A percentile compares a stretch with the other conserved stretches of the same genome.
phyloP scores from a whole-genome alignment of 805 yeast genomes.

The Candida argentea region DNA sequence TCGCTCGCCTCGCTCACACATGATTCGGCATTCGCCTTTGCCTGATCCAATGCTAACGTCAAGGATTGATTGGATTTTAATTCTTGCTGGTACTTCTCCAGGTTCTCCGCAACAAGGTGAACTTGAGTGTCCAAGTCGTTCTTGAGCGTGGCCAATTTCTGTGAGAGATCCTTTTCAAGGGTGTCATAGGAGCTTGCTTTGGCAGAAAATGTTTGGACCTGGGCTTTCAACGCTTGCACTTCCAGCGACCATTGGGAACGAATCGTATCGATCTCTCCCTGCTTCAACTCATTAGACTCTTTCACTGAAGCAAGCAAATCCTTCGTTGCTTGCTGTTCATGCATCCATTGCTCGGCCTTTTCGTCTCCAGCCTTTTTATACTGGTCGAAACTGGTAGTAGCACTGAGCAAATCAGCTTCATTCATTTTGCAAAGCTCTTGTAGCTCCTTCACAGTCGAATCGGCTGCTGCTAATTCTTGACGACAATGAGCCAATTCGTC shows the following conservation, averaged over 20 bases:
- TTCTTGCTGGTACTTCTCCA: slow-evolving; percentile 46
- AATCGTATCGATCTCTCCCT: slow-evolving; percentile 11
- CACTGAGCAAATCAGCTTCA: slow-evolving; percentile 50
- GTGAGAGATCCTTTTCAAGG: slow-evolving; percentile 22
- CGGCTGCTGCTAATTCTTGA: too few species aligned
- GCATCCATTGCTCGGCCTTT: slow-evolving; percentile 10
- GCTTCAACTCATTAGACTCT: slow-evolving; percentile 3
- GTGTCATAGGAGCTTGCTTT: slow-evolving; percentile 27
- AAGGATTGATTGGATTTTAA: slow-evolving; percentile 45
- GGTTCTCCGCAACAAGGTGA: slow-evolving; percentile 37
- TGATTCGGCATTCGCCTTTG: slow-evolving; percentile 7
- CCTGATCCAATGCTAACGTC: slow-evolving; percentile 17
- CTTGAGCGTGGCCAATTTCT: slow-evolving; percentile 16
- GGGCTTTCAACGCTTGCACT: slow-evolving; percentile 15
- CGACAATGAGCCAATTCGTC: neutral
- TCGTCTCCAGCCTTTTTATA: slow-evolving; percentile 17
- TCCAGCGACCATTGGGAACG: slow-evolving; percentile 14
- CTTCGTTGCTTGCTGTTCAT: slow-evolving; percentile 16
- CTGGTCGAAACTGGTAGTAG: slow-evolving; percentile 45
- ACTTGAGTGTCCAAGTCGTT: slow-evolving; percentile 33
- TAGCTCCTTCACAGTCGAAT: slow-evolving; percentile 52
- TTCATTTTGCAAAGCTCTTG: slow-evolving; percentile 54
- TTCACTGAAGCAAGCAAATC: slow-evolving; percentile 7
- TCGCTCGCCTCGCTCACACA: slow-evolving; percentile 3
- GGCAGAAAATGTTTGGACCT: slow-evolving; percentile 11